Evolutionary conservation across 805 yeast genomes (phyloP).

Genomic region (Kuraishia capsulata): DNA sequence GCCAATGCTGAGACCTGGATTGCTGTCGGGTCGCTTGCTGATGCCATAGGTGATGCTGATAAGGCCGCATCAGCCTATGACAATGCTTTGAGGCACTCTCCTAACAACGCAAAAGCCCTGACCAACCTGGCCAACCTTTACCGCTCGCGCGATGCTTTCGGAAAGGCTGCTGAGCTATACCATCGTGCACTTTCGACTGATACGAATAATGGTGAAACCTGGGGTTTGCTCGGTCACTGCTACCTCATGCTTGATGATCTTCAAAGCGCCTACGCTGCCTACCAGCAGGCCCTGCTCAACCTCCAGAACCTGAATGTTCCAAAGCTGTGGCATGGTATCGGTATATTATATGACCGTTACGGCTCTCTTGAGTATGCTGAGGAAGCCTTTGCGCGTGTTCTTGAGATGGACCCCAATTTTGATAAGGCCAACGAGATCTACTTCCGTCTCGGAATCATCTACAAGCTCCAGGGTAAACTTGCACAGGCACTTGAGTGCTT

Average conservation of each 20-base stretch:
- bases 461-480: constrained; percentile 87
- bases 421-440: constrained; percentile 96
- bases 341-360: constrained; percentile 90
- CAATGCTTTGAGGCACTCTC: constrained; percentile 76
- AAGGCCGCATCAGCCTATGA: constrained; percentile 86
- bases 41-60: constrained; percentile 79
- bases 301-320: constrained; percentile 92
- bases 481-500: constrained; percentile 89
- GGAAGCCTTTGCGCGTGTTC: constrained; percentile 93
- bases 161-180: constrained; percentile 90
- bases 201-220: constrained; percentile 89
- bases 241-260: constrained; percentile 93
- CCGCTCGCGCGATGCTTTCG: constrained; percentile 81
- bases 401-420: constrained; percentile 92
- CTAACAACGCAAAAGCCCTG: constrained; percentile 77
- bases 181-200: constrained; percentile 75
- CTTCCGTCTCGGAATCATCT: constrained; percentile 91
- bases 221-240: constrained; percentile 97
- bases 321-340: constrained; percentile 97
- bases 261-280: constrained; percentile 91
- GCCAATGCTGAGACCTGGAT: constrained; percentile 82
- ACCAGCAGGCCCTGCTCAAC: constrained; percentile 91
- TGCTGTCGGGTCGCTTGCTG: constrained; percentile 84
- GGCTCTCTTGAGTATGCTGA: constrained; percentile 97
- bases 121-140: constrained; percentile 83